phyloP scores from a whole-genome alignment of 768 basidiomycete species.

The Pulveroboletus ravenelii region DNA sequence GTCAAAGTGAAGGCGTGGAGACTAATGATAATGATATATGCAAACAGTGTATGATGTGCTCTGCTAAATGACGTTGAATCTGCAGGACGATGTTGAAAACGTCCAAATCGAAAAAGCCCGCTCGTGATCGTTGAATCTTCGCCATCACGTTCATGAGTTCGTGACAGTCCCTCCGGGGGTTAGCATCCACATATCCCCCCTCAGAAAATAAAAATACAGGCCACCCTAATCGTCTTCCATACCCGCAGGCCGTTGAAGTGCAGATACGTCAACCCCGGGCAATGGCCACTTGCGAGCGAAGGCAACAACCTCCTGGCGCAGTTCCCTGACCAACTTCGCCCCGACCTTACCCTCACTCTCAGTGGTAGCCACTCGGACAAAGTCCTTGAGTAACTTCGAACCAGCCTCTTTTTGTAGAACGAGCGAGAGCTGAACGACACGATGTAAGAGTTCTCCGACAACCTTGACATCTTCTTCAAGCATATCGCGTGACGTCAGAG shows the following conservation, averaged over 20 bases:
- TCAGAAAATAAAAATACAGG: no score
- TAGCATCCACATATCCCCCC: no score
- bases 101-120: constrained; percentile 19
- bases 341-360: constrained; percentile 70
- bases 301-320: constrained; percentile 71
- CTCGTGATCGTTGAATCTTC: constrained; percentile 47
- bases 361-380: constrained; percentile 73
- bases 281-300: constrained; percentile 91
- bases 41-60: neutral
- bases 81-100: constrained; percentile 31
- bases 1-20: neutral
- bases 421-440: constrained; percentile 87
- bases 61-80: neutral
- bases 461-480: constrained; percentile 77
- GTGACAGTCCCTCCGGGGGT: neutral
- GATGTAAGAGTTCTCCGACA: constrained; percentile 90
- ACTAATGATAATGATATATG: constrained; percentile 2
- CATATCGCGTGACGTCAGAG: constrained; percentile 94
- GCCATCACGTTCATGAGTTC: constrained; percentile 6
- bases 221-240: constrained; percentile 44
- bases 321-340: constrained; percentile 60
- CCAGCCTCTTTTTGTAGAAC: constrained; percentile 92
- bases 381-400: constrained; percentile 93
- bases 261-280: constrained; percentile 68
- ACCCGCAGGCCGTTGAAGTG: constrained; percentile 55